A percentile compares a stretch with the other conserved stretches of the same genome.
Evolutionary conservation across 1,284 basidiomycete genomes (phyloP).

Genomic region (Agroathelia rolfsii): DNA sequence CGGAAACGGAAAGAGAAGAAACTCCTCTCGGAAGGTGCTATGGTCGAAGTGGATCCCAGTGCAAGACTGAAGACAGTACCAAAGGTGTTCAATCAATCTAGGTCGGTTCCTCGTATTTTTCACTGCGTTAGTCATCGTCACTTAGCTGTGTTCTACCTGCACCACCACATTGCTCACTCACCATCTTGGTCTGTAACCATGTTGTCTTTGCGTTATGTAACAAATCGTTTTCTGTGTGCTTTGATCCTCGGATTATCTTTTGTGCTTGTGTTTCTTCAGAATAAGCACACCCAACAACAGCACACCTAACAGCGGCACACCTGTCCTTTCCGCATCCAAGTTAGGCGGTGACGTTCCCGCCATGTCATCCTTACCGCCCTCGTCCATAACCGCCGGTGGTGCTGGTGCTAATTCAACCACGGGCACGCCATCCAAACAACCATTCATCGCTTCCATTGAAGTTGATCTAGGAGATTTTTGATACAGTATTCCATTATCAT

Average conservation of each 20-base stretch:
- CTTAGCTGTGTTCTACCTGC: conserved; percentile 6
- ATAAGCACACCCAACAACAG: conserved; percentile 38
- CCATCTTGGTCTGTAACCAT: conserved; percentile 12
- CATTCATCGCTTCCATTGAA: conserved; percentile 57
- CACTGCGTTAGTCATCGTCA: conserved; percentile 9
- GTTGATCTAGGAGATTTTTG: conserved; percentile 74
- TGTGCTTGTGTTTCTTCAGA: conserved; percentile 20
- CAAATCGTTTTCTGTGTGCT: conserved; percentile 6
- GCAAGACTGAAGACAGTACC: conserved; percentile 52
- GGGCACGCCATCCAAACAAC: conserved; percentile 42
- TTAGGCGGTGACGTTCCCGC: conserved; percentile 15
- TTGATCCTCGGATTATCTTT: conserved; percentile 7
- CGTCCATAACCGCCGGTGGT: conserved; percentile 13
- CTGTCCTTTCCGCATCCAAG: conserved; percentile 16
- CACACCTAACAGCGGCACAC: conserved; percentile 21
- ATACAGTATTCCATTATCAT: conserved; percentile 10
- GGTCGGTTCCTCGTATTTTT: conserved; percentile 29
- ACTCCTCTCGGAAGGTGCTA: conserved; percentile 34
- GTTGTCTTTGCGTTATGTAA: conserved; percentile 5
- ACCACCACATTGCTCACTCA: conserved; percentile 6
- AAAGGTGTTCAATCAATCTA: conserved; percentile 39
- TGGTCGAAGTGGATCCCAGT: conserved; percentile 46
- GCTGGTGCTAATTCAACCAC: conserved; percentile 12
- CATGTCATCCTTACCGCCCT: conserved; percentile 13
- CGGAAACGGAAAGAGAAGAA: conserved; percentile 58